Base-by-base conservation (phyloP, 495 filamentous ascomycete species). In the Penicillium lividum region DNA sequence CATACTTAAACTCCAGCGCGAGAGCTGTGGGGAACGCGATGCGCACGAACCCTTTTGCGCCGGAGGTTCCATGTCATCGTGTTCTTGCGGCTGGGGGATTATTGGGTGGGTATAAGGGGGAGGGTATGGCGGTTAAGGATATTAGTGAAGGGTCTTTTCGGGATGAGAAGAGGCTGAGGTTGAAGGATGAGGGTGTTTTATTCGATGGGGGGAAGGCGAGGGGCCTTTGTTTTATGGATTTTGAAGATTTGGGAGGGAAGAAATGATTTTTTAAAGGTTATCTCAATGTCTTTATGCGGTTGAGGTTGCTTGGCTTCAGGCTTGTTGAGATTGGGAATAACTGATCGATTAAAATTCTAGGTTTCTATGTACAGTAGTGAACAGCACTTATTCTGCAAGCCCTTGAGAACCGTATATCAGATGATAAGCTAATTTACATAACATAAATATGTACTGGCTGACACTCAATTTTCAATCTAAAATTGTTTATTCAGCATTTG, bases 21-120 rank as follows among this genome's bases (percentile, higher is more conserved):
- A 80, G 91, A 2, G 91, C 91, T 3, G 86, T 96, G 3, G 91
- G 91, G 10, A 89, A 87, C 57, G 91, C 90, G 0, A 82, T 90
- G 66, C 80, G 89, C 22, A 80, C 76, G 15, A 91, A 90, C 60
- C 87, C 86, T 0, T 90, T 84, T 61, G 87, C 87, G 38, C 87
- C 88, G 0, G 74, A 78, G 34, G 86, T 90, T 15, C 77, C 77
- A 7, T 80, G 77, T 50, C 77, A 80, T 60, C 70, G 77, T 13
- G 77, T 80, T 1, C 54, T 79, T 51, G 71, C 66, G 11, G 65
- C 63, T n/a, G 58, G 67, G 46, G 50, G 67, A 27, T 57, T 60
- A 38, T 42, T 75, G 40, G 72, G 72, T 30, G 72, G 73, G 40
- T 71, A 73, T 53, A 73, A 73, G 44, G 73, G 69, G 49, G 67